Percentiles rank a stretch among this genome's conserved stretches.
These are phyloP conservation scores for Candida sanyaensis DNA, from an alignment of 1,139 yeast genomes.

Conservation along the genomic window DNA sequence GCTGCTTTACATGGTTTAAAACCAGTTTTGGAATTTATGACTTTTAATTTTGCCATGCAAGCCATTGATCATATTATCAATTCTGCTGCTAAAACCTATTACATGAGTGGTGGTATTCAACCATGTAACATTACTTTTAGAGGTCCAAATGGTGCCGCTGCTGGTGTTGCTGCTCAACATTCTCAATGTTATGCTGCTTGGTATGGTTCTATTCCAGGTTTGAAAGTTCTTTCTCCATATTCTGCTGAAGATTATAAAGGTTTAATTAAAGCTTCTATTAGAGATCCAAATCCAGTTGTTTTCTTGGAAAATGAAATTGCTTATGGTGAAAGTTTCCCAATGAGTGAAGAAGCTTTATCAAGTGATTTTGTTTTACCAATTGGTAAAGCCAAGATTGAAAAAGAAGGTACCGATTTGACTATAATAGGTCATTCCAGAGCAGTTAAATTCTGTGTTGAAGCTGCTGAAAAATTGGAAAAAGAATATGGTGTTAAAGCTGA, in stretches of 20 bases:
- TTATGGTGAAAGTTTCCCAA: constrained; percentile 89
- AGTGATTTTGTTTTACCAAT: constrained; percentile 91
- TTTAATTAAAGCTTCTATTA: constrained; percentile 89
- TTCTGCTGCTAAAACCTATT: constrained; percentile 97
- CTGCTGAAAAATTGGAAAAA: constrained; percentile 84
- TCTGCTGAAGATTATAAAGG: constrained; percentile 97
- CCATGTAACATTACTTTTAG: constrained; percentile 96
- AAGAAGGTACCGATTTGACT: constrained; percentile 88
- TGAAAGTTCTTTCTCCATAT: constrained; percentile 94
- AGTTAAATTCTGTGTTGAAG: constrained; percentile 80
- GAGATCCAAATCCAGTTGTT: constrained; percentile 98
- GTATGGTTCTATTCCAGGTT: constrained; percentile 98
- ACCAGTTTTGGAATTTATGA: constrained; percentile 98
- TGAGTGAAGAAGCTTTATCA: constrained; percentile 85
- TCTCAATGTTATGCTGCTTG: constrained; percentile 97
- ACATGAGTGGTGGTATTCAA: constrained; percentile 99
- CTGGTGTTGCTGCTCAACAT: constrained; percentile 99
- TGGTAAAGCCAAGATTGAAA: constrained; percentile 94
- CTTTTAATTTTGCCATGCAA: constrained; percentile 99
- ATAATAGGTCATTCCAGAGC: constrained; percentile 91
- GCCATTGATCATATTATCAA: constrained; percentile 97
- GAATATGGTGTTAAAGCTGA: constrained; percentile 89
- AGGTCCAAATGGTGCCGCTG: constrained; percentile 99
- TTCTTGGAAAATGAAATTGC: constrained; percentile 94
- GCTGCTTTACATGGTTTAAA: constrained; percentile 96